Base-by-base conservation (phyloP, 257 asterid genomes). In the Solanum microdontum region DNA sequence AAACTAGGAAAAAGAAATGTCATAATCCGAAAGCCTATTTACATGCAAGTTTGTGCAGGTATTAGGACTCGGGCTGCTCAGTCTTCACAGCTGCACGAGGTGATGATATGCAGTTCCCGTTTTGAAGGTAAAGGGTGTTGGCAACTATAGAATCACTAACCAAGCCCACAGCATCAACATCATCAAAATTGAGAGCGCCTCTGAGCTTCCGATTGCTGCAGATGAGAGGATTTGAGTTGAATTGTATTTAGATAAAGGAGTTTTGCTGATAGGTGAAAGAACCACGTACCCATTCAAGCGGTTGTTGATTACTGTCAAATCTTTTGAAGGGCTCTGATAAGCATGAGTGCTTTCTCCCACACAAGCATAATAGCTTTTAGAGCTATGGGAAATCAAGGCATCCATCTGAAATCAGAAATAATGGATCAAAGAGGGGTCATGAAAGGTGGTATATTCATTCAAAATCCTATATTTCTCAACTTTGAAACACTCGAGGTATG, bases 311-410 rank as follows among this genome's bases (percentile, higher is more conserved):
- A 94, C 96, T 0, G 94, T 94, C 79, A 97, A 90, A 90, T 97
- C 99, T 91, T 97, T 97, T 37, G 99, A 97, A 74, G 99, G 99
- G 94, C 99, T 96, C 93, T 96, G 99, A 88, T 93, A 97, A 39
- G 99, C 98, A 85, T 94, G 99, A 7, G 99, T 96, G 88, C 99
- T 97, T 89, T 97, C 99, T 87, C 99, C 99, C 82, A 96, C 99
- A 86, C 99, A 96, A 5, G 99, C 99, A 45, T 97, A 97, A 84
- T 93, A 95, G 93, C 99, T 97, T 92, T 95, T 97, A 30, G 98
- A 93, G 92, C 97, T 93, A 88, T 95, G 95, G 58, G 99, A 95
- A 84, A 96, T 94, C 84, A 96, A 80, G 14, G 98, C 98, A 88
- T 97, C 99, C 99, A 93, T 96, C 99, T 97, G 96, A 45, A 84